These are phyloP conservation scores for Claviceps quebecensis DNA, from an alignment of 2,329 filamentous ascomycete genomes.

Conservation along the genomic window DNA sequence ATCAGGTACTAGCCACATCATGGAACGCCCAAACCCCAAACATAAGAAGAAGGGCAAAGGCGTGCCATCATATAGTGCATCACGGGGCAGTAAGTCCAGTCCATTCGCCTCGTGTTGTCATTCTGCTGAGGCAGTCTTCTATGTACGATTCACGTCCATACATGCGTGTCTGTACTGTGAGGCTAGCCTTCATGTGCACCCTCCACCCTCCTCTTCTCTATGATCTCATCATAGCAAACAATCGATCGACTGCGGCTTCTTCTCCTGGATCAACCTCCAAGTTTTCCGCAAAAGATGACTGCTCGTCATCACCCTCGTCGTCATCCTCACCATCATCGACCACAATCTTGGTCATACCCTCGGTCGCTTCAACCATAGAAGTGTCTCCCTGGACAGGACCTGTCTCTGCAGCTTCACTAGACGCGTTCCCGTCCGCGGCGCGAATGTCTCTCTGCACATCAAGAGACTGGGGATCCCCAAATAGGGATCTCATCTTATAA, in stretches of 20 bases:
- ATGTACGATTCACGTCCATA: too few relatives aligned
- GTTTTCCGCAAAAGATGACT: background rate
- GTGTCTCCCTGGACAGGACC: background rate
- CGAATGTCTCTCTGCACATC: background rate
- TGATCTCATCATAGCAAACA: constrained; percentile 1
- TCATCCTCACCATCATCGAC: background rate
- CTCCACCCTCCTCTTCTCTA: too few relatives aligned
- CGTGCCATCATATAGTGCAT: too few relatives aligned
- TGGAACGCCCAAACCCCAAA: too few relatives aligned
- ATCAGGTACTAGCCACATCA: too few relatives aligned
- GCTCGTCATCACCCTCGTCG: background rate
- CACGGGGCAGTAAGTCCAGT: too few relatives aligned
- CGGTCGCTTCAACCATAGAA: background rate
- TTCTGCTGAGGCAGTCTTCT: too few relatives aligned
- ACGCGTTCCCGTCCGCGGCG: background rate
- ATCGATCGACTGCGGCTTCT: constrained; percentile 1
- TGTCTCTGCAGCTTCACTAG: background rate
- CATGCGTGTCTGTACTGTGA: too few relatives aligned
- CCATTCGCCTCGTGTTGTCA: too few relatives aligned
- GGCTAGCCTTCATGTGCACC: too few relatives aligned
- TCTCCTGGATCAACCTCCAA: background rate
- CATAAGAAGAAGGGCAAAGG: too few relatives aligned
- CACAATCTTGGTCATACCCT: background rate
- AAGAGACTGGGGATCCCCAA: background rate
- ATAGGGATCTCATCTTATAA: background rate